These are phyloP conservation scores for Colletotrichum truncatum DNA, from an alignment of 2,329 filamentous ascomycete genomes.

Conservation along the genomic window DNA sequence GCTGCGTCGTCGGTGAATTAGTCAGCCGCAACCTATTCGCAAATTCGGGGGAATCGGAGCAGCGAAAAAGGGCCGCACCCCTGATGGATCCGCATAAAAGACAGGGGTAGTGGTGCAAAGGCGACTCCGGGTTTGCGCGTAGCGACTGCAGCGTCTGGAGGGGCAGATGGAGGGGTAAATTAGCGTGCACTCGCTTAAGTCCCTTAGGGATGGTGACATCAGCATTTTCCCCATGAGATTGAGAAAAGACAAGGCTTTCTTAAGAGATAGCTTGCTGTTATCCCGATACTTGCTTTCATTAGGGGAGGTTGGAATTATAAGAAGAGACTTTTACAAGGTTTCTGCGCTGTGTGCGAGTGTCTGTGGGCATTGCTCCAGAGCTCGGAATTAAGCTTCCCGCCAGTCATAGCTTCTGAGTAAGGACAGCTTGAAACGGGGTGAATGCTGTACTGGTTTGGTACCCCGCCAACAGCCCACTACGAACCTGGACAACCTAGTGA, in stretches of 20 bases:
- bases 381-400: constrained; percentile 17
- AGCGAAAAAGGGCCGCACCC: constrained; percentile 16
- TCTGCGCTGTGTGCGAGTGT: not conserved
- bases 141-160: not conserved
- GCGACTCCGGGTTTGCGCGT: not conserved
- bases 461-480: constrained; percentile 4
- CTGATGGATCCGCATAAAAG: not conserved
- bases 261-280: too few species aligned
- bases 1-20: constrained; percentile 23
- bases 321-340: not conserved
- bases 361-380: not conserved
- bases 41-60: constrained; percentile 25
- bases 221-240: not conserved
- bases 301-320: not conserved
- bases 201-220: constrained; percentile 11
- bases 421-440: constrained; percentile 4
- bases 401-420: constrained; percentile 16
- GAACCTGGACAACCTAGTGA: constrained; percentile 7
- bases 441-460: not conserved
- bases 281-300: not conserved
- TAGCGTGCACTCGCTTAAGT: constrained; percentile 3
- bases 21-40: constrained; percentile 15
- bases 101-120: constrained; percentile 13
- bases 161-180: constrained; percentile 27
- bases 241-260: too few species aligned